Base-by-base conservation (phyloP, 179 eudicot genomes). In the Carnegiea gigantea region DNA sequence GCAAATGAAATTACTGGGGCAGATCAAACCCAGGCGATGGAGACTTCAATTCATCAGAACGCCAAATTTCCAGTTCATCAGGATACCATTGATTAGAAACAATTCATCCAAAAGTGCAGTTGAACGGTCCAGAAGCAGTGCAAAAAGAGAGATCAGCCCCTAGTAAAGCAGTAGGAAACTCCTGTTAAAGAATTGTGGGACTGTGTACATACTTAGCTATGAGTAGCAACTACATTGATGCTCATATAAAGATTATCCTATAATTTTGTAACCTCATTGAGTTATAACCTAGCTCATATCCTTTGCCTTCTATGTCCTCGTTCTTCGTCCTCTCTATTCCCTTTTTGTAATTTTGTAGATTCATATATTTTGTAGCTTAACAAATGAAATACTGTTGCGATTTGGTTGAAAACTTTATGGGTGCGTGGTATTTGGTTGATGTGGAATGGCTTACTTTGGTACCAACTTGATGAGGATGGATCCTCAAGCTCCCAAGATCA, bases 1-100 rank as follows among this genome's bases (percentile, higher is more conserved):
- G 60, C 98, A 96, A 79, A 86, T 96, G 99, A 94, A 92, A 84
- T 80, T 90, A 81, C 82, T 91, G 18, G 99, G 97, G 76, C 98
- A 94, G 73, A 85, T 86, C 54, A 94, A 92, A 86, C 96, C 97
- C 65, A 89, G 85, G 84, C 83, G 83, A 81, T 92, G 95, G 95
- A 93, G 77, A 78, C 82, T 89, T 60, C 93, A 84, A 81, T 90
- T 91, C 83, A 79, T 87, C 26, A 88, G 86, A 81, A 86, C 84
- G 77, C 91, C 94, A 21, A 83, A 83, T 74, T 78, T 86, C 43
- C 81, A 70, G 80, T 86, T 88, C 84, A 83, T 87, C 67, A 87
- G 89, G 85, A 85, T 90, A 70, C 91, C 94, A 21, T 76, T 88
- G 46, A 75, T 84, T 9, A 85, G 92, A 86, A 81, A 73, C 81